Evolutionary conservation across 257 asterid species (phyloP), one percentile per base, ranked within the genome.

Genomic region (Capsicum pubescens): DNA sequence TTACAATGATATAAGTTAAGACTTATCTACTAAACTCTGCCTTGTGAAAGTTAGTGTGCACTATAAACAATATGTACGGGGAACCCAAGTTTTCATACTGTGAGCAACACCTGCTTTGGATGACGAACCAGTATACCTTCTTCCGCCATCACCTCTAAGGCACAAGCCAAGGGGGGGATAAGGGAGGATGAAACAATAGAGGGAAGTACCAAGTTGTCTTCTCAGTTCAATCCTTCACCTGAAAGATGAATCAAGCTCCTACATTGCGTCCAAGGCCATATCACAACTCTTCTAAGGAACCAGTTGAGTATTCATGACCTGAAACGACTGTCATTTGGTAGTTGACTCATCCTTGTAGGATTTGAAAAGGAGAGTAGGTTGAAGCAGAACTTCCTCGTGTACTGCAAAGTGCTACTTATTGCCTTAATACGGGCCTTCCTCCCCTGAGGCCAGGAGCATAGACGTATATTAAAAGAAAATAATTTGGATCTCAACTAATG

Each of bases 361-460:
- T 87, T 90, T 16, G 94, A 86, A 85, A 81, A 76, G 92, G 82
- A 9, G 91, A 74, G 84, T 89, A 86, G 44, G 86, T 81, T 35
- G 95, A 84, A 85, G 83, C 71, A 70, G 93, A 89, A 87, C 90
- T 90, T 85, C 95, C 92, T 66, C 95, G 89, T 58, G 97, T 42
- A 83, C 83, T 91, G 97, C 56, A 95, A 92, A 60, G 95, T 87
- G 58, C 92, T 84, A 87, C 98, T 93, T 48, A 98, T 97, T 55
- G 95, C 87, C 93, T 95, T 95, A 63, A 80, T 90, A 42, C 99
- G 98, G 76, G 98, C 98, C 90, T 97, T 97, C 79, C 99, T 89
- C 56, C 99, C 98, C 99, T 97, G 92, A 84, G 83, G 58, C 44
- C 84, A 70, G 56, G 50, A 39, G 77, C 77, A 69, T 69, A 69